Conservation (phyloP, 306 rosid genomes). For the Quercus gilva region DNA sequence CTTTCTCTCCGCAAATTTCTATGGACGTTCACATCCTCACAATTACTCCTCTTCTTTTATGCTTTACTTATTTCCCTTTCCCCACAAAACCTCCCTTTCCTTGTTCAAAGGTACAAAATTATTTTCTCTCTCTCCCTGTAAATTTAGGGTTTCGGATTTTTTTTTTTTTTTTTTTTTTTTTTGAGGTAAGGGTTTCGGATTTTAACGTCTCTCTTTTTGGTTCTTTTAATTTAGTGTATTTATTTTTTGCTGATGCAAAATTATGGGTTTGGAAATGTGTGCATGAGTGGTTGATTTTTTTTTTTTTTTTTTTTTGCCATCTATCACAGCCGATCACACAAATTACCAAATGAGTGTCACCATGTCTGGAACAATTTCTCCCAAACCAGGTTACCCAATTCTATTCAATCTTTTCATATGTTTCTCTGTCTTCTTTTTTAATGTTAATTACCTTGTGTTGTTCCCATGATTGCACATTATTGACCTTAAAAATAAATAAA, state of each 20-base stretch:
- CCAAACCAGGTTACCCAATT: slow-evolving; percentile 20
- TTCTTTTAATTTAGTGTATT: neutral
- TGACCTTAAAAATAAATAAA: too few species aligned
- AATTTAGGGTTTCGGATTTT: neutral
- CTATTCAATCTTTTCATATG: neutral
- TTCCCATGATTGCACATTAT: too few species aligned
- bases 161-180: neutral
- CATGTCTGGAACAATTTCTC: slow-evolving; percentile 48
- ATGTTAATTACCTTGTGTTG: neutral
- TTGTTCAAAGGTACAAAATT: neutral
- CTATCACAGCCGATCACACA: slow-evolving; percentile 12
- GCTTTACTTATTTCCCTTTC: neutral
- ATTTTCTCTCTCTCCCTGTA: neutral
- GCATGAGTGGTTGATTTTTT: slow-evolving; percentile 58
- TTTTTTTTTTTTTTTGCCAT: neutral
- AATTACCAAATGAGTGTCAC: slow-evolving; percentile 2
- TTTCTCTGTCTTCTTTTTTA: neutral
- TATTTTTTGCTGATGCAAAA: slow-evolving; percentile 4
- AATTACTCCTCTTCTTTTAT: too few species aligned
- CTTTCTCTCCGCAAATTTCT: slow-evolving; percentile 32
- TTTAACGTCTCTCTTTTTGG: neutral
- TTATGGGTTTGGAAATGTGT: slow-evolving; percentile 27
- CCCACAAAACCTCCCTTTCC: neutral
- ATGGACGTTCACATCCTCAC: too few species aligned
- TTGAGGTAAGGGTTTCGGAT: neutral